Evolutionary conservation across 1,139 yeast species (phyloP).

Genomic region (Suhomyces taliae): DNA sequence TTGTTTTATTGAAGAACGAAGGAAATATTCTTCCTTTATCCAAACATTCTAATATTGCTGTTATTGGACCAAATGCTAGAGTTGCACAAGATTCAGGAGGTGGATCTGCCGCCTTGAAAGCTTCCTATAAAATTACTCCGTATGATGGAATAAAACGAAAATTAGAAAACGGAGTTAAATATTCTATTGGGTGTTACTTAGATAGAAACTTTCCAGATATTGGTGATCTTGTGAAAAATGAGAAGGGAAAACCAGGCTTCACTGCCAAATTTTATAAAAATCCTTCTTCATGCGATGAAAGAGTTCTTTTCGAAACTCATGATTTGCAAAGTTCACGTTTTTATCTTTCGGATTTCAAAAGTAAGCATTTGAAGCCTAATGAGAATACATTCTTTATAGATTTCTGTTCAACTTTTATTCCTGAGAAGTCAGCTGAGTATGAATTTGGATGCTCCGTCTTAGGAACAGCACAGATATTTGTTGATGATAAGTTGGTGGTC

Average conservation of each 20-base stretch:
- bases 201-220: slow-evolving; percentile 34
- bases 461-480: slow-evolving; percentile 57
- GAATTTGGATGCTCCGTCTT: slow-evolving; percentile 50
- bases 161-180: slow-evolving; percentile 22
- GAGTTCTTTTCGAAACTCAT: slow-evolving; percentile 7
- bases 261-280: slow-evolving; percentile 36
- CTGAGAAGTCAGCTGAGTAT: slow-evolving; percentile 50
- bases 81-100: slow-evolving; percentile 37
- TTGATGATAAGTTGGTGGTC: slow-evolving; percentile 53
- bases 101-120: slow-evolving; percentile 36
- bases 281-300: slow-evolving; percentile 27
- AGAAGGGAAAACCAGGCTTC: slow-evolving; percentile 42
- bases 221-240: slow-evolving; percentile 18
- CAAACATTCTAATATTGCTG: slow-evolving; percentile 24
- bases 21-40: slow-evolving; percentile 16
- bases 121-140: slow-evolving; percentile 33
- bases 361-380: slow-evolving; percentile 2
- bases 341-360: slow-evolving; percentile 10
- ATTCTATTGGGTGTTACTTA: slow-evolving; percentile 34
- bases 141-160: slow-evolving; percentile 32
- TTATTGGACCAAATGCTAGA: slow-evolving; percentile 41
- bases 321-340: slow-evolving; percentile 4
- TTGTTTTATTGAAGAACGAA: slow-evolving; percentile 24
- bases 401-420: slow-evolving; percentile 41
- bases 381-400: slow-evolving; percentile 35